Base-by-base conservation (phyloP, 148 eudicot species). In the Fagopyrum homotropicum region DNA sequence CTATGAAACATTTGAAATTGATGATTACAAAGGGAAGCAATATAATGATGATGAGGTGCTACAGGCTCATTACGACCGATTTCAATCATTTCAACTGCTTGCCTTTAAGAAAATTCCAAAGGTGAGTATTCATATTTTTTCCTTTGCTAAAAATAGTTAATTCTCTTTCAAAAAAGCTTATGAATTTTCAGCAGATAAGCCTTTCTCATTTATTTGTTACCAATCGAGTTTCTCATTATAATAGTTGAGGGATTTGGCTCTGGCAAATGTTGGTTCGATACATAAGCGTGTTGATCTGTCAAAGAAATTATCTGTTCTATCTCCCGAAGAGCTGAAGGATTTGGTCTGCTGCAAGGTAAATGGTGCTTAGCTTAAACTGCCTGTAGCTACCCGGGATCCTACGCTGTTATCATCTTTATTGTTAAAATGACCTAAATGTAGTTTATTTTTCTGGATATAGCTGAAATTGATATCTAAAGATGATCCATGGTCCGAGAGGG, bases 11-110 rank as follows among this genome's bases (percentile, higher is more conserved):
- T 94, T 94, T 82, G 97, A 92, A 83, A 94, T 94, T 40, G 86
- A 92, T 84, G 92, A 90, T 80, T 89, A 85, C 79, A 82, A 83
- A 82, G 98, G 98, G 72, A 88, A 89, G 72, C 98, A 92, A 83
- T 83, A 92, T 85, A 85, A 96, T 75, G 98, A 92, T 79, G 98
- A 92, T 79, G 98, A 94, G 80, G 98, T 94, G 72, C 89, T 94
- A 77, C 93, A 89, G 77, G 87, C 93, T 76, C 98, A 94, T 79
- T 94, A 94, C 85, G 91, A 92, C 75, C 93, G 96, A 56, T 84
- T 94, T 73, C 96, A 88, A 80, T 88, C 98, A 52, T 94, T 94
- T 78, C 97, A 94, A 84, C 88, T 94, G 81, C 88, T 90, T 82
- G 89, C 89, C 17, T 92, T 90, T 72, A 94, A 92, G 83, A 92